These are phyloP conservation scores for Herpotrichia juniperi DNA, from an alignment of 2,329 filamentous ascomycete species.

Conservation along the genomic window DNA sequence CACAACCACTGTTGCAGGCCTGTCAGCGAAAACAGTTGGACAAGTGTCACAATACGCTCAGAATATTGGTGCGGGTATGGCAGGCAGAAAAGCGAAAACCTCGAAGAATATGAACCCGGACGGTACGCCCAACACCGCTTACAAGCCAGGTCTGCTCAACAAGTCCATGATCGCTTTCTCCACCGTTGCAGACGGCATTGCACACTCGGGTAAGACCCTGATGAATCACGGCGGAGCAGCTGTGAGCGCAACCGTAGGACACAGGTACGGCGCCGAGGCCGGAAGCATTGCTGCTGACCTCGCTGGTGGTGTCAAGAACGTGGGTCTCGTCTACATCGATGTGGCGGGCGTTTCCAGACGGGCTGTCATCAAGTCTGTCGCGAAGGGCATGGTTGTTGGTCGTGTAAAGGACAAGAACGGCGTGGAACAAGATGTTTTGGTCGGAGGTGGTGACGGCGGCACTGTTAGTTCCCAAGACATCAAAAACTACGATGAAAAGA, in stretches of 20 bases:
- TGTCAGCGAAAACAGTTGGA: constrained; percentile 87
- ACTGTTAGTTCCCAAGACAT: constrained; percentile 47
- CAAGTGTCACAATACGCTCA: constrained; percentile 84
- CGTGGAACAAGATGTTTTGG: constrained; percentile 67
- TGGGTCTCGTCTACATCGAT: constrained; percentile 96
- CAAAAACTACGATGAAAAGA: constrained; percentile 37
- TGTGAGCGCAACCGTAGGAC: constrained; percentile 85
- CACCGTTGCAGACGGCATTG: constrained; percentile 91
- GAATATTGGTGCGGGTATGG: constrained; percentile 80
- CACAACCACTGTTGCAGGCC: constrained; percentile 75
- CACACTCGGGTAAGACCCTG: constrained; percentile 81
- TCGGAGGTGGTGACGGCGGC: constrained; percentile 69
- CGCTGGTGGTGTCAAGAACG: constrained; percentile 90
- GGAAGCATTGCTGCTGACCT: constrained; percentile 76
- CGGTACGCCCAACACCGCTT: constrained; percentile 66
- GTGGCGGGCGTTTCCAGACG: constrained; percentile 88
- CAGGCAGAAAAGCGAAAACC: constrained; percentile 65
- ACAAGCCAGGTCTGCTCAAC: constrained; percentile 92
- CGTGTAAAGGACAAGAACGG: constrained; percentile 77
- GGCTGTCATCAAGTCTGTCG: constrained; percentile 91
- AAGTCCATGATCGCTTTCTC: constrained; percentile 97
- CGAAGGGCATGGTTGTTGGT: constrained; percentile 91
- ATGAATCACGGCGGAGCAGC: constrained; percentile 76
- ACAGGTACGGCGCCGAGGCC: constrained; percentile 86
- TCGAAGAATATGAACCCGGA: constrained; percentile 71